These are phyloP conservation scores for Epichloe aotearoae DNA, from an alignment of 2,329 filamentous ascomycete species.

Conservation along the genomic window DNA sequence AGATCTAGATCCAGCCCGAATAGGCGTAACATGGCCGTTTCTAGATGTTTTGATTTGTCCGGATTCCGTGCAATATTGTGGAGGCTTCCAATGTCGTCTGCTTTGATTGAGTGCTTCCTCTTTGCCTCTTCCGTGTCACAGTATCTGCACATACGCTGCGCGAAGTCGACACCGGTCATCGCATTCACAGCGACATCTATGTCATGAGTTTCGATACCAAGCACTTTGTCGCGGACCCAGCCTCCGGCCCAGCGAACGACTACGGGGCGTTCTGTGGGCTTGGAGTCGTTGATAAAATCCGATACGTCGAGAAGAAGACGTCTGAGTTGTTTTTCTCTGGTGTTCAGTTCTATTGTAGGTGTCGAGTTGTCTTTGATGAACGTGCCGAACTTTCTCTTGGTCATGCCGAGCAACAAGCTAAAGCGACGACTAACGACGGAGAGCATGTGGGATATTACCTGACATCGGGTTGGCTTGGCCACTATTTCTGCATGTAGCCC, in stretches of 20 bases:
- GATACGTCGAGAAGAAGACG: constrained; percentile 75
- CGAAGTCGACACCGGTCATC: constrained; percentile 71
- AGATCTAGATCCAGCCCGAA: constrained; percentile 43
- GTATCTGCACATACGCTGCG: constrained; percentile 53
- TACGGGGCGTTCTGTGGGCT: constrained; percentile 37
- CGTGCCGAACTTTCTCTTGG: constrained; percentile 2
- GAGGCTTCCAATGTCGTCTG: constrained; percentile 2
- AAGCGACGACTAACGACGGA: background rate
- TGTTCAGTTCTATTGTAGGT: constrained; percentile 42
- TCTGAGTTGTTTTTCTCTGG: constrained; percentile 59
- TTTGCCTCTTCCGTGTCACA: constrained; percentile 29
- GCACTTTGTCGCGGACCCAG: constrained; percentile 77
- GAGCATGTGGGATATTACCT: background rate
- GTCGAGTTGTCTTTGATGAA: constrained; percentile 12
- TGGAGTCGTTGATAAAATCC: constrained; percentile 38
- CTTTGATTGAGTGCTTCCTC: constrained; percentile 2
- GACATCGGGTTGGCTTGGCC: no score
- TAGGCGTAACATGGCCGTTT: constrained; percentile 8
- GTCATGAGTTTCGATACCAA: constrained; percentile 60
- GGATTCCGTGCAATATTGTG: constrained; percentile 8
- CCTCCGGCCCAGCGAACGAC: constrained; percentile 70
- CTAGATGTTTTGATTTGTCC: constrained; percentile 8
- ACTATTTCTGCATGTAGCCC: no score
- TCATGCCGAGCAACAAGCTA: constrained; percentile 1
- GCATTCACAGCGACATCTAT: constrained; percentile 77